Evolutionary conservation across 140 eudicot species (phyloP).

Genomic region (Cichorium intybus): DNA sequence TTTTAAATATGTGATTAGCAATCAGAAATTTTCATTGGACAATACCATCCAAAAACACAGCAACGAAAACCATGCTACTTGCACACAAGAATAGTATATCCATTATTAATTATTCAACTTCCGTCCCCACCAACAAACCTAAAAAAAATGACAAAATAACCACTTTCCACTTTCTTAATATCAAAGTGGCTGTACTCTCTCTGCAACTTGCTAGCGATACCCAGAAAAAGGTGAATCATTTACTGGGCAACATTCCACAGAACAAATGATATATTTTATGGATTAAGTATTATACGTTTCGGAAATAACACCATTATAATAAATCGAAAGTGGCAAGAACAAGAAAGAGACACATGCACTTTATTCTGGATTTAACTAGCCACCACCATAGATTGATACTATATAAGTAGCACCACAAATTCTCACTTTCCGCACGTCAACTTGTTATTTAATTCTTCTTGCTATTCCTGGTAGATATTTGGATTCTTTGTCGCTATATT

Average conservation of each 20-base stretch:
- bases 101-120: conserved; percentile 21
- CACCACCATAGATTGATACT: conserved; percentile 26
- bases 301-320: conserved; percentile 1
- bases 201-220: conserved; percentile 22
- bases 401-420: conserved; percentile 25
- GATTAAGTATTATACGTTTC: neutral
- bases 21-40: too few relatives aligned
- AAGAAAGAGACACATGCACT: conserved; percentile 14
- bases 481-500: conserved; percentile 23
- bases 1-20: too few relatives aligned
- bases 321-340: neutral
- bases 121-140: conserved; percentile 20
- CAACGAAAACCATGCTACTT: conserved; percentile 21
- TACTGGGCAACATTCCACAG: conserved; percentile 16
- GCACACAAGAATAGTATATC: conserved; percentile 23
- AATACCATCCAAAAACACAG: conserved; percentile 8
- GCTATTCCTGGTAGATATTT: conserved; percentile 9
- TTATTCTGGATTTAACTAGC: conserved; percentile 17
- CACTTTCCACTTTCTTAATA: conserved; percentile 20
- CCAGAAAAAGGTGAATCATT: conserved; percentile 26
- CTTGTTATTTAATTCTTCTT: conserved; percentile 8
- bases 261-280: conserved; percentile 6
- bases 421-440: conserved; percentile 7
- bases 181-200: neutral
- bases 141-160: conserved; percentile 17